Evolutionary conservation across 441 rosid genomes (phyloP), one percentile per base, ranked within the genome.

Genomic region (Populus hybrid): DNA sequence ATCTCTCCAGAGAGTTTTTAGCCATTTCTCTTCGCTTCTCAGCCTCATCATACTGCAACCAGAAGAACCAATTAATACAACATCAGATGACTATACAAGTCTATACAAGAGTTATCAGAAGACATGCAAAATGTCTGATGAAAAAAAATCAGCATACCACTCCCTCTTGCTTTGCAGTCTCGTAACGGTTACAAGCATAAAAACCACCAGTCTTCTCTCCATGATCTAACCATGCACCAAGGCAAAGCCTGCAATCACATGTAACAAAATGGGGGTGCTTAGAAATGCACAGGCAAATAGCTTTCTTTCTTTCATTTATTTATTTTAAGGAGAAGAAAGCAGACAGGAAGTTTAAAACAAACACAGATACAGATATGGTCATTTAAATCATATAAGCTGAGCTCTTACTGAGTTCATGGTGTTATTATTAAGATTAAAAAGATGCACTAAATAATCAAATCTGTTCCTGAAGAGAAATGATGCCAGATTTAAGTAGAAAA

Each of bases 191-290:
- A 80, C 99, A 96, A 72, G 98, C 95, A 87, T 96, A 93, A 81
- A 92, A 92, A 18, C 98, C 98, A 85, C 98, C 98, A 69, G 97
- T 94, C 84, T 90, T 86, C 87, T 92, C 95, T 77, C 98, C 98
- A 80, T 96, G 99, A 81, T 89, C 94, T 73, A 90, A 81, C 99
- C 99, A 96, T 77, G 91, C 86, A 83, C 96, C 98, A 84, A 96
- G 99, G 85, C 98, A 94, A 32, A 96, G 95, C 98, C 97, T 95
- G 81, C 70, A 87, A 18, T 75, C 77, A 71, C 40, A 79, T 10
- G 76, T 20, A 75, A 30, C 38, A 36, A 69, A 28, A 77, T 20
- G 38, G 35, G 36, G 10, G 18, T 16, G 42, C 5, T 68, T 21
- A 16, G 14, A 35, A 23, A 8, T 5, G 21, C 8, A 57, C 54